A percentile compares a stretch with the other conserved stretches of the same genome.
Conservation (phyloP, 352 stramenopile genomes). For the Aphanomyces cochlioides region DNA sequence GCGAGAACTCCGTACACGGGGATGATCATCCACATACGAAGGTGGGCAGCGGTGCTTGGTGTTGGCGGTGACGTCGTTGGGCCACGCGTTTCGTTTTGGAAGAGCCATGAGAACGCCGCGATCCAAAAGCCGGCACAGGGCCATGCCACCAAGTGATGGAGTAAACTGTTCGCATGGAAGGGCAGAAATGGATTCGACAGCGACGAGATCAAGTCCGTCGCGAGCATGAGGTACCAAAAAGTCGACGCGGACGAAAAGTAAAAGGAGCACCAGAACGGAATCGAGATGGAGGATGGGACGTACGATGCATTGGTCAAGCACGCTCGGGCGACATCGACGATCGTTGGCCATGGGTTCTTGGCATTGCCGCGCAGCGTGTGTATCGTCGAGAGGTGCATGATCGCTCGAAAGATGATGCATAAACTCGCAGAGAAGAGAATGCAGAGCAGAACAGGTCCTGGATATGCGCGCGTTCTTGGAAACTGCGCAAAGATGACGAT, state of each 20-base stretch:
- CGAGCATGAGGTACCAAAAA: constrained; percentile 84
- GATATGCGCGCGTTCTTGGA: constrained; percentile 52
- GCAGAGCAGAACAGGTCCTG: constrained; percentile 66
- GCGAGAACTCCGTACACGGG: constrained; percentile 62
- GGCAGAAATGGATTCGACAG: constrained; percentile 83
- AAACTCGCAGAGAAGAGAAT: constrained; percentile 70
- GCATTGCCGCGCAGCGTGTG: neutral
- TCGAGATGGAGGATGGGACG: constrained; percentile 47
- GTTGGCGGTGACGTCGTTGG: constrained; percentile 32
- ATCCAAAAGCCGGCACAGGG: constrained; percentile 63
- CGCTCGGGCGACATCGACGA: constrained; percentile 27
- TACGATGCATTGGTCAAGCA: constrained; percentile 38
- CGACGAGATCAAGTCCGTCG: constrained; percentile 82
- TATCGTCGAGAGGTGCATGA: constrained; percentile 10
- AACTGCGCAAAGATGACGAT: constrained; percentile 69
- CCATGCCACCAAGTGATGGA: constrained; percentile 81
- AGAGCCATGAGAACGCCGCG: constrained; percentile 36
- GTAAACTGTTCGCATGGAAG: constrained; percentile 82
- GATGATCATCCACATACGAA: constrained; percentile 61
- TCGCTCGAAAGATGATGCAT: constrained; percentile 53
- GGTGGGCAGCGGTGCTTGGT: constrained; percentile 29
- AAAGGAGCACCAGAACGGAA: constrained; percentile 81
- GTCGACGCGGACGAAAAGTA: constrained; percentile 77
- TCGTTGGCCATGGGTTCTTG: neutral
- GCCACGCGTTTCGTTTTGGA: constrained; percentile 45